Evolutionary conservation across 306 rosid genomes (phyloP).

Genomic region (Ziziphus jujuba): DNA sequence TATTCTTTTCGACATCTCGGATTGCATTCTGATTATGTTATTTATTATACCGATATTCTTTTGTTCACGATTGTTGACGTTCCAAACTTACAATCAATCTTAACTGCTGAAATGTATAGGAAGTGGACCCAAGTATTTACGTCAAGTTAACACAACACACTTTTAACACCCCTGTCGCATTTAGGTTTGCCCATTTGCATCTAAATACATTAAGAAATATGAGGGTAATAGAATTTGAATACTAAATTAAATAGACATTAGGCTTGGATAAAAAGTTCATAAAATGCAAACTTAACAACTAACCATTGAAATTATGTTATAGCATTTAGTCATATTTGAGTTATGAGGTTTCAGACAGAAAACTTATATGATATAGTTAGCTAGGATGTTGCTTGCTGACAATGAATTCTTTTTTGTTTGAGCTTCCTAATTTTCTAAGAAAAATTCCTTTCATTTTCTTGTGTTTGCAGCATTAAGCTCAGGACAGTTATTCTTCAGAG

Average conservation of each 20-base stretch:
- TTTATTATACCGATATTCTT: not conserved
- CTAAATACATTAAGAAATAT: no score
- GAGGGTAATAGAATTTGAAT: no score
- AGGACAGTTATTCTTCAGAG: slow-evolving; percentile 79
- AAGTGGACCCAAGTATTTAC: no score
- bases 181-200: no score
- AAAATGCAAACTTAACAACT: not conserved
- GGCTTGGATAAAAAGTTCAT: no score
- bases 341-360: not conserved
- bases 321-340: not conserved
- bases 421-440: not conserved
- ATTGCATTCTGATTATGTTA: slow-evolving; percentile 4
- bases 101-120: no score
- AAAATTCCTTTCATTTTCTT: slow-evolving; percentile 1
- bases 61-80: not conserved
- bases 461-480: slow-evolving; percentile 66
- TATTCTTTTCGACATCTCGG: slow-evolving; percentile 6
- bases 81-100: not conserved
- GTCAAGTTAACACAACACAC: no score
- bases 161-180: no score
- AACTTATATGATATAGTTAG: not conserved
- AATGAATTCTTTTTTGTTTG: not conserved
- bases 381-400: not conserved
- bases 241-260: no score
- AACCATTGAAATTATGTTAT: not conserved